These are phyloP conservation scores for Dictyostelium capitatum DNA, from an alignment of 78 protist genomes.

Conservation along the genomic window DNA sequence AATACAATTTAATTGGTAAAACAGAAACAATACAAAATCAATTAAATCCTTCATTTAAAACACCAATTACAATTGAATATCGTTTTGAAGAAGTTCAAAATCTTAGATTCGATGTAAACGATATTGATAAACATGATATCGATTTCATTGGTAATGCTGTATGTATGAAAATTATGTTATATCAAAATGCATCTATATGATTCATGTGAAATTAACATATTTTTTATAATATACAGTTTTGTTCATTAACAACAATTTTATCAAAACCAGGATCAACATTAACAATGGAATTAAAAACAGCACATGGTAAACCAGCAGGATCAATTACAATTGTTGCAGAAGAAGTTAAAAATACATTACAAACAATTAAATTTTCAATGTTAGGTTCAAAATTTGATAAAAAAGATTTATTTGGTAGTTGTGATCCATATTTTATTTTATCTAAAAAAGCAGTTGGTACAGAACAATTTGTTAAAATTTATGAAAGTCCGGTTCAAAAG, in stretches of 20 bases:
- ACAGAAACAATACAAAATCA: constrained; percentile 69
- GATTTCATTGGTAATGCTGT: constrained; percentile 64
- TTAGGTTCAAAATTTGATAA: constrained; percentile 33
- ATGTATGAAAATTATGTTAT: not conserved
- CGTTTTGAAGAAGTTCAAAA: constrained; percentile 81
- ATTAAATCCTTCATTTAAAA: constrained; percentile 63
- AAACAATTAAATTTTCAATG: constrained; percentile 4
- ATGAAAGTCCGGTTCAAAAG: constrained; percentile 30
- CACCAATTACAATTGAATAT: constrained; percentile 47
- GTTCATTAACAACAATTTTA: constrained; percentile 34
- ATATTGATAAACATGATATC: constrained; percentile 67
- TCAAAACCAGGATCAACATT: constrained; percentile 49
- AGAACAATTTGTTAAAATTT: not conserved
- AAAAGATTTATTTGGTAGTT: constrained; percentile 55
- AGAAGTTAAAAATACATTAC: not conserved
- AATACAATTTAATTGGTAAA: constrained; percentile 20
- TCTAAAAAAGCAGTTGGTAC: constrained; percentile 17
- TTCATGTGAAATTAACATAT: not conserved
- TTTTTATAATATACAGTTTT: not conserved
- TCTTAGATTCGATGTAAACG: constrained; percentile 41
- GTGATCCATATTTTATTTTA: constrained; percentile 36
- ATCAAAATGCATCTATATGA: not conserved
- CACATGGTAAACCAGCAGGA: constrained; percentile 31
- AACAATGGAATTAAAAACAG: not conserved
- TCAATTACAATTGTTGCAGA: constrained; percentile 19